Evolutionary conservation across 352 stramenopile species (phyloP).

Genomic region (Phytophthora idaei): DNA sequence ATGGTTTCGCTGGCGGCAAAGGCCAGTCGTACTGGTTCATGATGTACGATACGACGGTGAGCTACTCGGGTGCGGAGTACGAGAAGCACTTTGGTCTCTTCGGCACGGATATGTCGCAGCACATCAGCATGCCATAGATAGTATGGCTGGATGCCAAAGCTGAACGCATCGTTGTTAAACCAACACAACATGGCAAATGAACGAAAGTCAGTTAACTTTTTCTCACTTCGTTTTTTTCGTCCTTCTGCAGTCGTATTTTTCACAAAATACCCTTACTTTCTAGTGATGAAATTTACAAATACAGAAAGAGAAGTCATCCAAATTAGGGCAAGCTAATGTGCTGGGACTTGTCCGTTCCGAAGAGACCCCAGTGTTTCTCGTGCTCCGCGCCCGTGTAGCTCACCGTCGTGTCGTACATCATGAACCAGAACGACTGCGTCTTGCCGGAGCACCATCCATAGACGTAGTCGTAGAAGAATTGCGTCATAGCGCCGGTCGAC

Average conservation of each 20-base stretch:
- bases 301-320: not conserved
- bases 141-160: too few relatives aligned
- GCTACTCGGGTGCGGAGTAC: slow-evolving; percentile 47
- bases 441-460: slow-evolving; percentile 31
- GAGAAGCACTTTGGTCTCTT: slow-evolving; percentile 64
- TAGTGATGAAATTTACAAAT: too few relatives aligned
- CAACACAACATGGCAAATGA: too few relatives aligned
- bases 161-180: too few relatives aligned
- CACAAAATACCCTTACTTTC: too few relatives aligned
- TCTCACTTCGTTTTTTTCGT: too few relatives aligned
- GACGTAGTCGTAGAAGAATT: slow-evolving; percentile 52
- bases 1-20: slow-evolving; percentile 28
- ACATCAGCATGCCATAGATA: slow-evolving; percentile 42
- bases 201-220: too few relatives aligned
- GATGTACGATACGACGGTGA: slow-evolving; percentile 61
- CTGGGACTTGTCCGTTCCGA: slow-evolving; percentile 42
- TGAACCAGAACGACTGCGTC: slow-evolving; percentile 57
- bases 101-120: slow-evolving; percentile 39
- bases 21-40: slow-evolving; percentile 58
- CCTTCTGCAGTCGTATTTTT: too few relatives aligned
- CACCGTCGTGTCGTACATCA: slow-evolving; percentile 61
- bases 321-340: slow-evolving; percentile 44
- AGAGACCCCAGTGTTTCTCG: slow-evolving; percentile 67
- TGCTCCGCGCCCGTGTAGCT: slow-evolving; percentile 50
- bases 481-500: slow-evolving; percentile 40